Conservation (phyloP, 2,329 filamentous ascomycete genomes). For the Gaeumannomyces sp. region DNA sequence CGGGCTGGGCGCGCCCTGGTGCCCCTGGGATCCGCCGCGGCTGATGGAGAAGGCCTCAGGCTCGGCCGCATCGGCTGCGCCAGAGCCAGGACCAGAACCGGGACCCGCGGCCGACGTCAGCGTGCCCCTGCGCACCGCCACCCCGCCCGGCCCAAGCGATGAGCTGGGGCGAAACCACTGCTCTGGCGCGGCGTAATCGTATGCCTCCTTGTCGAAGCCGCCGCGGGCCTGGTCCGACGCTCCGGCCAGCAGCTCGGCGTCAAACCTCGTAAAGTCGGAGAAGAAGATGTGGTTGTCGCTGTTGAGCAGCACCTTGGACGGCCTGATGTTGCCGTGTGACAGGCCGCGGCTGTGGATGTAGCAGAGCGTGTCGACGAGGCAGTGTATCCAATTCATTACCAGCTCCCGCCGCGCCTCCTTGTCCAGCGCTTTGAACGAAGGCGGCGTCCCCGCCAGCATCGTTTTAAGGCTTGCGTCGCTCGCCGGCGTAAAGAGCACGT, state of each 20-base stretch:
- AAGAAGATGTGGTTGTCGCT: conserved; percentile 61
- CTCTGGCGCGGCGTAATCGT: conserved; percentile 70
- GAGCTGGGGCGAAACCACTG: conserved; percentile 42
- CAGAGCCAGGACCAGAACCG: conserved; percentile 35
- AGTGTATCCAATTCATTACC: conserved; percentile 69
- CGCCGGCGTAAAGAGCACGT: conserved; percentile 61
- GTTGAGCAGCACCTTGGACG: conserved; percentile 63
- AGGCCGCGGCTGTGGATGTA: conserved; percentile 60
- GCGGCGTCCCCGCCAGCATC: conserved; percentile 58
- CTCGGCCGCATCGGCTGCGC: neutral
- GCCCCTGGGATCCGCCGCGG: conserved; percentile 14
- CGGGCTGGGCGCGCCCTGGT: conserved; percentile 17
- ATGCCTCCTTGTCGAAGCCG: conserved; percentile 60
- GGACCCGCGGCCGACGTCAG: conserved; percentile 29
- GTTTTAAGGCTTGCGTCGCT: conserved; percentile 56
- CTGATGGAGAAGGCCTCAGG: conserved; percentile 31
- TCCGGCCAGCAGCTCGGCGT: conserved; percentile 34
- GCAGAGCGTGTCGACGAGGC: conserved; percentile 61
- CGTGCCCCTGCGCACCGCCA: conserved; percentile 20
- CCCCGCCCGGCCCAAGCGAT: neutral
- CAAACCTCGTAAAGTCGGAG: conserved; percentile 51
- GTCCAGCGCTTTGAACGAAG: conserved; percentile 16
- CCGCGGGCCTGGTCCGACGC: conserved; percentile 33
- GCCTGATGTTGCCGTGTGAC: conserved; percentile 63
- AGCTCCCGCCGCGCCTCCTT: conserved; percentile 40